Conservation (phyloP, 371 early-diverging fungal genomes). For the Zychaea mexicana region DNA sequence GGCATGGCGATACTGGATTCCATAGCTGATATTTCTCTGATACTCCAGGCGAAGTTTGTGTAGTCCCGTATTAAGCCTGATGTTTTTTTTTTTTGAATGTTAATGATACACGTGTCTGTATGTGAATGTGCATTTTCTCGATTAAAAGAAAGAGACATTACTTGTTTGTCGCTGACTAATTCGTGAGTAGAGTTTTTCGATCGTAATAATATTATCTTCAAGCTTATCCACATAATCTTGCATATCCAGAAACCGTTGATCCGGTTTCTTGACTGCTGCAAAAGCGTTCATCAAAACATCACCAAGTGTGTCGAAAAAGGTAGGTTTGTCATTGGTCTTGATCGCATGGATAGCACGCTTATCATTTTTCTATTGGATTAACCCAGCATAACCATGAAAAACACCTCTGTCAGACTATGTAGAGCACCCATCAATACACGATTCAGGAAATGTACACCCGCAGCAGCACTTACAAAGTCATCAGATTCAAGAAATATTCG, state of each 20-base stretch:
- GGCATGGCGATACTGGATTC: conserved; percentile 83
- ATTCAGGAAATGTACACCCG: too few relatives aligned
- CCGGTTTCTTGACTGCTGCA: conserved; percentile 85
- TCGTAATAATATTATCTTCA: conserved; percentile 77
- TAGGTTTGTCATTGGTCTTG: conserved; percentile 44
- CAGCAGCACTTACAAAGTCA: conserved; percentile 60
- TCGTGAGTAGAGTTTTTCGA: conserved; percentile 77
- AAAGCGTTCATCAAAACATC: conserved; percentile 86
- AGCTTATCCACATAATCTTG: conserved; percentile 79
- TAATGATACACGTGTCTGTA: too few relatives aligned
- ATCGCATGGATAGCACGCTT: conserved; percentile 24
- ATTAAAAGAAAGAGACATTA: conserved; percentile 1
- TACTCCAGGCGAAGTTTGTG: conserved; percentile 71
- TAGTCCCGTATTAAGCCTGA: conserved; percentile 77
- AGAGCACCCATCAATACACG: too few relatives aligned
- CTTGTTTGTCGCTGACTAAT: conserved; percentile 73
- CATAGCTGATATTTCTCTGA: conserved; percentile 76
- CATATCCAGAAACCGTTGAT: conserved; percentile 83
- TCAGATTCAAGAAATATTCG: conserved; percentile 79
- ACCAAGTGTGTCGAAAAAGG: conserved; percentile 68
- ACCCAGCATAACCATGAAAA: too few relatives aligned
- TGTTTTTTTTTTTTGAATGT: too few relatives aligned
- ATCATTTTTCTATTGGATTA: conserved; percentile 32
- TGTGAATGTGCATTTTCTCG: too few relatives aligned
- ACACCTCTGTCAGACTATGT: too few relatives aligned